phyloP scores from a whole-genome alignment of 2,329 filamentous ascomycete genomes.

The Cytospora mali region DNA sequence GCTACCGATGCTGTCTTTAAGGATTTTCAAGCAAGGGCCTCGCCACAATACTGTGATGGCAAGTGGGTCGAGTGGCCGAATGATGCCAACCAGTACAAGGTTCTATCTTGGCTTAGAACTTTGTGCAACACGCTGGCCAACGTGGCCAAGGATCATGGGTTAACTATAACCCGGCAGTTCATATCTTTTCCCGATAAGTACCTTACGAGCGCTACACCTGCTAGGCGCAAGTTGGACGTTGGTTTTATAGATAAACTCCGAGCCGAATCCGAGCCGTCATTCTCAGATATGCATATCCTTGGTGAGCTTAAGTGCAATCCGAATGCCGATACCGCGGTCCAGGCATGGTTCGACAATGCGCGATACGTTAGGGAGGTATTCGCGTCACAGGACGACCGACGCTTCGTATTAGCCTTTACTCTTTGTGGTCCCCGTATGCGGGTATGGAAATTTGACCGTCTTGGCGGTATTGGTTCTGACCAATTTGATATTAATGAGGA shows the following conservation, averaged over 20 bases:
- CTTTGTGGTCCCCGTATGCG: slow-evolving; percentile 45
- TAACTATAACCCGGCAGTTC: no score
- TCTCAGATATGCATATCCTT: no score
- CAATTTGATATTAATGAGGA: slow-evolving; percentile 52
- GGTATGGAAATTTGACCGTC: slow-evolving; percentile 49
- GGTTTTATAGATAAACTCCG: no score
- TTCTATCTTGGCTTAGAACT: slow-evolving; percentile 40
- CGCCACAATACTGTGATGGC: no score
- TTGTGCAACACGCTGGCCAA: slow-evolving; percentile 35
- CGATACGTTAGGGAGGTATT: slow-evolving; percentile 48
- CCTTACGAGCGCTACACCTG: no score
- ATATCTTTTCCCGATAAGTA: slow-evolving; percentile 28
- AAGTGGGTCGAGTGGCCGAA: no score
- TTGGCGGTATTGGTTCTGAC: slow-evolving; percentile 48
- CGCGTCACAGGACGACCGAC: slow-evolving; percentile 39
- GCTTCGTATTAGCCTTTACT: slow-evolving; percentile 47
- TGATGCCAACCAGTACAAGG: slow-evolving; percentile 37
- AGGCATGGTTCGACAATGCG: slow-evolving; percentile 43
- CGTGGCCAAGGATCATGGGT: no score
- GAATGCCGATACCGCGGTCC: slow-evolving; percentile 39
- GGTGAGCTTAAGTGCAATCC: no score
- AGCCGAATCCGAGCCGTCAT: no score
- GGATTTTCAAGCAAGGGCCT: no score
- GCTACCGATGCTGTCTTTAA: no score
- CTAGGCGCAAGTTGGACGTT: no score